These are phyloP conservation scores for Pseudotsuga menziesii DNA, from an alignment of 75 land plant species.

Conservation along the genomic window DNA sequence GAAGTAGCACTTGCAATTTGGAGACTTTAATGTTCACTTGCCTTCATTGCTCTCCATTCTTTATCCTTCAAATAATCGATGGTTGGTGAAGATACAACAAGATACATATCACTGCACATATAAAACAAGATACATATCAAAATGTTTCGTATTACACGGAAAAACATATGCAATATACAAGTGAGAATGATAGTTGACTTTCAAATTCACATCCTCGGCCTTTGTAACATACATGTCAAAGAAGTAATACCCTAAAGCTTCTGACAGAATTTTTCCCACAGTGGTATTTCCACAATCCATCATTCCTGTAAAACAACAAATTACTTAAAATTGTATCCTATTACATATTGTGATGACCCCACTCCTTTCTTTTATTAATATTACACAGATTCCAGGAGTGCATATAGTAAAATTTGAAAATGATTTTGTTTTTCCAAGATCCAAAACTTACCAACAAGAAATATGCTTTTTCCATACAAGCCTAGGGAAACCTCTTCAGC, in stretches of 20 bases:
- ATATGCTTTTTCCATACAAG: slow-evolving; percentile 35
- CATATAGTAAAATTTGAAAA: neutral
- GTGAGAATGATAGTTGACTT: neutral
- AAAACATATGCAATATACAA: neutral
- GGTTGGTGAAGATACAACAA: too few relatives aligned
- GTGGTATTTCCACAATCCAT: slow-evolving; percentile 90
- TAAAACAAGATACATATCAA: neutral
- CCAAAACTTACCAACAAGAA: slow-evolving; percentile 42
- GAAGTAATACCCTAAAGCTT: slow-evolving; percentile 64
- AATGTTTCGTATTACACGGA: neutral
- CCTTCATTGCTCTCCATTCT: too few relatives aligned
- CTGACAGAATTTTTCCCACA: slow-evolving; percentile 71
- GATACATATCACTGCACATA: neutral
- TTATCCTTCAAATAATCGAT: too few relatives aligned
- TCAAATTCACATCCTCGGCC: neutral
- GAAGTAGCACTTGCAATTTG: too few relatives aligned
- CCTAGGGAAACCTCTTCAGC: slow-evolving; percentile 23
- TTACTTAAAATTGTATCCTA: neutral
- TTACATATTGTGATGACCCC: neutral
- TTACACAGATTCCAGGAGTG: neutral
- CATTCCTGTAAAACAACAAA: slow-evolving; percentile 53
- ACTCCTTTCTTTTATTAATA: neutral
- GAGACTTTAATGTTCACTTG: too few relatives aligned
- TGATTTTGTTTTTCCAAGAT: neutral
- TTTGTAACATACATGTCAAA: slow-evolving; percentile 59